A percentile compares a stretch with the other conserved stretches of the same genome.
Evolutionary conservation across 495 filamentous ascomycete species (phyloP).

Genomic region (Aspergillus baeticus): DNA sequence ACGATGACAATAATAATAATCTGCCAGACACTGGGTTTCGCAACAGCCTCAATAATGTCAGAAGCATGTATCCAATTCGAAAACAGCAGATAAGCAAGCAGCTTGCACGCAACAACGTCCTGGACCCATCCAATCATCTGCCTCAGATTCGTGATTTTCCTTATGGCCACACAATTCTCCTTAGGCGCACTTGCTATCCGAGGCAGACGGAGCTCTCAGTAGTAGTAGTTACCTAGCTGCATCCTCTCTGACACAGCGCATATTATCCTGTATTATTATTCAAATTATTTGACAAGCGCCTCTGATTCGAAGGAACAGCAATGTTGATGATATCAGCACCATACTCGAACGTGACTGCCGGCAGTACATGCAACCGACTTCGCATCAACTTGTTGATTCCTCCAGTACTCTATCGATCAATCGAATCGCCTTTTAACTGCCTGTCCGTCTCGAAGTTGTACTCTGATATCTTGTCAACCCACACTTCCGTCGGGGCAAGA

Average conservation of each 20-base stretch:
- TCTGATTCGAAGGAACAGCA: background rate
- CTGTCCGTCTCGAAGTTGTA: too few species aligned
- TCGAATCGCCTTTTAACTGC: too few species aligned
- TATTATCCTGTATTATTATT: slow-evolving; percentile 4
- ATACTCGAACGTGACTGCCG: background rate
- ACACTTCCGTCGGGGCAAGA: too few species aligned
- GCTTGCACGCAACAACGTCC: background rate
- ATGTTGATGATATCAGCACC: background rate
- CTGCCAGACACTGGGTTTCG: background rate
- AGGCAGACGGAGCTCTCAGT: slow-evolving; percentile 4
- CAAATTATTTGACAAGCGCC: background rate
- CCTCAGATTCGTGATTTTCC: slow-evolving; percentile 1
- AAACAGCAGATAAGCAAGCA: slow-evolving; percentile 9
- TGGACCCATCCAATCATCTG: slow-evolving; percentile 9
- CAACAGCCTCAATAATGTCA: background rate
- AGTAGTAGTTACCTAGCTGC: slow-evolving; percentile 15
- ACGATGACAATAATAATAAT: background rate
- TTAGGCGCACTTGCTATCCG: slow-evolving; percentile 2
- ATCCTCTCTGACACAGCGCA: slow-evolving; percentile 15
- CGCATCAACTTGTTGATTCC: too few species aligned
- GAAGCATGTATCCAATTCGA: background rate
- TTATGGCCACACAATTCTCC: background rate
- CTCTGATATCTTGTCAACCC: background rate
- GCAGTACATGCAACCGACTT: too few species aligned
- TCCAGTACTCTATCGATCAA: too few species aligned